Evolutionary conservation across 805 yeast species (phyloP).

Genomic region (Saccharomycopsis fodiens): DNA sequence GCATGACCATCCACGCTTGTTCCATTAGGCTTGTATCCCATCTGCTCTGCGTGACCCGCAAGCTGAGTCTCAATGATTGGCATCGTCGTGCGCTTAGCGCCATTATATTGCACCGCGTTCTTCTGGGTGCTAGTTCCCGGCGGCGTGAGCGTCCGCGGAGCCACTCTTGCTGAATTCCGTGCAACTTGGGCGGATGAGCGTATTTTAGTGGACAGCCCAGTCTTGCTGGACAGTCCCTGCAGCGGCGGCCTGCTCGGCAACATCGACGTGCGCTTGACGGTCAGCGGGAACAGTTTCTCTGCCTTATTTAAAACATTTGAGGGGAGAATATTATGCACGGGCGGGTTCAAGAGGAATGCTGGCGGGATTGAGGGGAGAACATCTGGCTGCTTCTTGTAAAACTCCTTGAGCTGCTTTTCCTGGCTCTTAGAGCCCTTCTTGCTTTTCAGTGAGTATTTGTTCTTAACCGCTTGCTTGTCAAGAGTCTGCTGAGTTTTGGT

Average conservation of each 20-base stretch:
- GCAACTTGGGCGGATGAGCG: no score
- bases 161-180: constrained; percentile 3
- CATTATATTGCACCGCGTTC: no score
- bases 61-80: background rate
- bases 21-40: no score
- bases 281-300: constrained; percentile 16
- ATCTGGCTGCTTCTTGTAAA: background rate
- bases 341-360: constrained; percentile 15
- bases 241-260: background rate
- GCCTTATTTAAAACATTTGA: constrained; percentile 15
- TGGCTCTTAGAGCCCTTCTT: constrained; percentile 3
- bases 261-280: constrained; percentile 16
- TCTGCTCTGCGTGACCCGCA: no score
- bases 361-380: constrained; percentile 18
- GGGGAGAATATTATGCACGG: constrained; percentile 7
- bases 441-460: constrained; percentile 1
- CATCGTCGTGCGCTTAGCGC: background rate
- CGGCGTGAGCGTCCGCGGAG: no score
- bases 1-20: no score
- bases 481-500: constrained; percentile 1
- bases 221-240: constrained; percentile 4
- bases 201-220: no score
- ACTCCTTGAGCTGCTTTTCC: constrained; percentile 6
- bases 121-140: no score
- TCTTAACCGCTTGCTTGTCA: constrained; percentile 1